Base-by-base conservation (phyloP, 139 green algal genomes). In the Tetratostichococcus sp. region DNA sequence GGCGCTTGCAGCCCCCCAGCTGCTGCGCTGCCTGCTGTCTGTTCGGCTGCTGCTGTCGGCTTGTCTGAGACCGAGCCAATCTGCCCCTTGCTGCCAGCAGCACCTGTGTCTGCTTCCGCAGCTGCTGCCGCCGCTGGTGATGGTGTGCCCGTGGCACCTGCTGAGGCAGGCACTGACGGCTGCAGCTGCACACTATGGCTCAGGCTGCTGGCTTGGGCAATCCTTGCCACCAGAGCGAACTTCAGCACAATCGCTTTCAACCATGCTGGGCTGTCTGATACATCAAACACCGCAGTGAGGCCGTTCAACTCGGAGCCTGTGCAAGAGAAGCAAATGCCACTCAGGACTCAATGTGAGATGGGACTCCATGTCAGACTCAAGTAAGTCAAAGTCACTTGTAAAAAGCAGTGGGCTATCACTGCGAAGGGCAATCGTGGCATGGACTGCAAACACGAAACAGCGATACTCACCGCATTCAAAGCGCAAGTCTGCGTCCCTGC, bases 211-310 rank as follows among this genome's bases (percentile, higher is more conserved):
- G 23, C 26, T 33, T 58, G 30, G 5, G 31, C 26, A 19, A 32
- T 67, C 30, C 25, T 31, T 16, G 30, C 43, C 11, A 76, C 30
- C 32, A 76, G 30, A 1, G 58, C 31, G 25, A 76, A 76, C 26
- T 32, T 62, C 71, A 76, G 50, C 31, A 76, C 33, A 22, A 76
- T 14, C 23, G 30, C 30, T 57, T 76, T 76, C 14, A 76, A 32
- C 71, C 58, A 69, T 19, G 33, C 30, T 25, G 71, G 58, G 30
- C 68, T 62, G 31, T 57, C 71, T 23, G 65, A 22, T 5, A 69
- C 57, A 22, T 76, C 31, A 6, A 76, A 57, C 31, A 76, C 58
- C 23, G 58, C 57, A 8, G 57, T 62, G 23, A 76, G 68, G 11
- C 32, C 23, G 30, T 76, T 62, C 22, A 76, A 1, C 1, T 62